A percentile compares a stretch with the other conserved stretches of the same genome.
phyloP scores from a whole-genome alignment of 352 stramenopile species.

The Bremia lactucae region DNA sequence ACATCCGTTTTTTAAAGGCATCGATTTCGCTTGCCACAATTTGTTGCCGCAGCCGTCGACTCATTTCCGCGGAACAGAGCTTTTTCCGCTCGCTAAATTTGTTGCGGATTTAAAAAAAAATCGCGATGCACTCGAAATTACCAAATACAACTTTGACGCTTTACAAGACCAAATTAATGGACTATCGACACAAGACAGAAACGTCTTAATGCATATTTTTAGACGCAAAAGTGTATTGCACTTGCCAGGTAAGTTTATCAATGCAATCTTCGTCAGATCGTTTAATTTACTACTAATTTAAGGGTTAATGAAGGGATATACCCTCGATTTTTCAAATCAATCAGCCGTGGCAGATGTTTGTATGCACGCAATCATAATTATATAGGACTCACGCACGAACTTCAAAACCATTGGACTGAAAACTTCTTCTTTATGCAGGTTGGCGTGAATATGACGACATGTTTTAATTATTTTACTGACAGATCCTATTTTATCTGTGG shows the following conservation, averaged over 20 bases:
- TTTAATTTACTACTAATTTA: no score
- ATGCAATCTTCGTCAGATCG: no score
- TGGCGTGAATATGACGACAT: slow-evolving; percentile 1
- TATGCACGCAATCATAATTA: slow-evolving; percentile 49
- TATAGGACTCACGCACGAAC: slow-evolving; percentile 46
- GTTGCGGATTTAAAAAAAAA: slow-evolving; percentile 31
- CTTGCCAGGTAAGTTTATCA: slow-evolving; percentile 39
- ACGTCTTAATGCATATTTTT: slow-evolving; percentile 69
- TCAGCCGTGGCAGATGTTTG: slow-evolving; percentile 37
- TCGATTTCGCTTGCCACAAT: slow-evolving; percentile 65
- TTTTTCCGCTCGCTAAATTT: slow-evolving; percentile 39
- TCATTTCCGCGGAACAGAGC: slow-evolving; percentile 30
- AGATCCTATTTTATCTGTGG: neutral
- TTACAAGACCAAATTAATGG: slow-evolving; percentile 31
- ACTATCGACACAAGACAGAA: slow-evolving; percentile 24
- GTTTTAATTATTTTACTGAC: neutral
- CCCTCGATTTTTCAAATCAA: slow-evolving; percentile 51
- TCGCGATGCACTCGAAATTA: slow-evolving; percentile 7
- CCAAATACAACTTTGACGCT: slow-evolving; percentile 21
- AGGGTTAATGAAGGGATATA: slow-evolving; percentile 37
- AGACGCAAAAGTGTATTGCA: slow-evolving; percentile 65
- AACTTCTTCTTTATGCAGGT: slow-evolving; percentile 64
- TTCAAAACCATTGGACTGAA: slow-evolving; percentile 71
- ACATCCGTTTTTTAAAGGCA: slow-evolving; percentile 60
- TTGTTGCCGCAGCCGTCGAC: slow-evolving; percentile 15